phyloP scores from a whole-genome alignment of 1,139 yeast species.

The Tardiomyces digboiensis region DNA sequence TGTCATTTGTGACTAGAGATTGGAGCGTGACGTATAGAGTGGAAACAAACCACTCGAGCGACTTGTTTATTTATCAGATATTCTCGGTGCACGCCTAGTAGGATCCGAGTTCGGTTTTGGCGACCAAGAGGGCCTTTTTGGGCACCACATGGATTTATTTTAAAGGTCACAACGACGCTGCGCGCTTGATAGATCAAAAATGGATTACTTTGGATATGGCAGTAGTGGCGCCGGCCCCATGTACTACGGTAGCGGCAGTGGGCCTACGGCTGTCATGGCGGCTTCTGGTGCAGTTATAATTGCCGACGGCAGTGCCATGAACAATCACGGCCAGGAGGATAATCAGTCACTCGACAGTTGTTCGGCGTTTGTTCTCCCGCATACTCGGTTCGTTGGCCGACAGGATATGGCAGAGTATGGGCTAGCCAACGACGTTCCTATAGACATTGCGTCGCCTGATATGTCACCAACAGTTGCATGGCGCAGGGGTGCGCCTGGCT shows the following conservation, averaged over 20 bases:
- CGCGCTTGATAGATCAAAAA: not conserved
- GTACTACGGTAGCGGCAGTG: not conserved
- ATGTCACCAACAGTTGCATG: not conserved
- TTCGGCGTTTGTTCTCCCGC: too few species aligned
- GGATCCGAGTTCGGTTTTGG: too few species aligned
- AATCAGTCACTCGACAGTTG: too few species aligned
- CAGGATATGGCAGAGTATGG: not conserved
- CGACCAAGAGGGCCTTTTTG: too few species aligned
- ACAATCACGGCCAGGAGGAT: too few species aligned
- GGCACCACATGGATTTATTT: too few species aligned
- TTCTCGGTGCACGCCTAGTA: too few species aligned
- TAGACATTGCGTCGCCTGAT: not conserved
- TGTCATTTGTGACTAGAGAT: too few species aligned
- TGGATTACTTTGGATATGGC: not conserved
- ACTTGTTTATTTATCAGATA: not conserved
- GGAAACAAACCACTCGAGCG: not conserved
- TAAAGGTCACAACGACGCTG: not conserved
- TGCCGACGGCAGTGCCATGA: not conserved
- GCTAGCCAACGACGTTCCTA: not conserved
- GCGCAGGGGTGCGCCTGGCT: not conserved
- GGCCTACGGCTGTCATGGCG: not conserved
- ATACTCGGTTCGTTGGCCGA: too few species aligned
- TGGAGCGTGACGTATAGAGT: not conserved
- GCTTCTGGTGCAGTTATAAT: not conserved
- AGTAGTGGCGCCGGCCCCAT: not conserved